Evolutionary conservation across 192 early-diverging fungal genomes (phyloP).

Genomic region (Chytriomyces confervae): DNA sequence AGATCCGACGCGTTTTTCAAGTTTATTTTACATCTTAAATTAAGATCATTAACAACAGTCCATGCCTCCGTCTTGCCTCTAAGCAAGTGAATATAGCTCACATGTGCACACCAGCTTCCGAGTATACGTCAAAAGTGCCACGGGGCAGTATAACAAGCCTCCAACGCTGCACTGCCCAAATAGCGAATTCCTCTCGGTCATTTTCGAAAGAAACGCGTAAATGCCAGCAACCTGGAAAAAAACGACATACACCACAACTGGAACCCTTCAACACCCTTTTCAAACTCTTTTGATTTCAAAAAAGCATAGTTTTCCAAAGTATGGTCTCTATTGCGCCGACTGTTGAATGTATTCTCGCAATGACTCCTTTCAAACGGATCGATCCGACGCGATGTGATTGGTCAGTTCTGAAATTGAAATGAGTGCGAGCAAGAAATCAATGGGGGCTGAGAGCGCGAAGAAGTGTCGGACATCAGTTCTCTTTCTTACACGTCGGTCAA

Average conservation of each 20-base stretch:
- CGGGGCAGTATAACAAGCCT: constrained; percentile 79
- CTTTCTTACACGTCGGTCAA: too few relatives aligned
- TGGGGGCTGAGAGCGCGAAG: too few relatives aligned
- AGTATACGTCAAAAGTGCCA: constrained; percentile 85
- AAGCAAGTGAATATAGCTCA: constrained; percentile 3
- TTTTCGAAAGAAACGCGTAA: constrained; percentile 14
- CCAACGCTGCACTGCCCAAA: constrained; percentile 78
- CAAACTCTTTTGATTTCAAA: constrained; percentile 52
- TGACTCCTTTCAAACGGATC: too few relatives aligned
- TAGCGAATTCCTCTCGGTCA: constrained; percentile 73
- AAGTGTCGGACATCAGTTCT: too few relatives aligned
- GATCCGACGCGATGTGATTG: too few relatives aligned
- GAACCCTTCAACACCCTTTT: constrained; percentile 66
- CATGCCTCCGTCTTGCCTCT: constrained; percentile 22
- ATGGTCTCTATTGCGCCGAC: too few relatives aligned
- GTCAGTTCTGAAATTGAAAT: too few relatives aligned
- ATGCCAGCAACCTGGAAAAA: too few relatives aligned
- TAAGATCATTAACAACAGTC: constrained; percentile 16
- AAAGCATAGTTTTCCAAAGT: constrained; percentile 51
- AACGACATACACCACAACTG: constrained; percentile 7
- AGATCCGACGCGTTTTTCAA: too few relatives aligned
- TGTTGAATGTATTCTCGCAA: too few relatives aligned
- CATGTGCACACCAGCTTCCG: constrained; percentile 78
- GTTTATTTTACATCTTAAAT: constrained; percentile 6
- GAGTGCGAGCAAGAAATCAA: too few relatives aligned